Evolutionary conservation across 2,329 filamentous ascomycete species (phyloP).

Genomic region (Aspergillus bombycis): DNA sequence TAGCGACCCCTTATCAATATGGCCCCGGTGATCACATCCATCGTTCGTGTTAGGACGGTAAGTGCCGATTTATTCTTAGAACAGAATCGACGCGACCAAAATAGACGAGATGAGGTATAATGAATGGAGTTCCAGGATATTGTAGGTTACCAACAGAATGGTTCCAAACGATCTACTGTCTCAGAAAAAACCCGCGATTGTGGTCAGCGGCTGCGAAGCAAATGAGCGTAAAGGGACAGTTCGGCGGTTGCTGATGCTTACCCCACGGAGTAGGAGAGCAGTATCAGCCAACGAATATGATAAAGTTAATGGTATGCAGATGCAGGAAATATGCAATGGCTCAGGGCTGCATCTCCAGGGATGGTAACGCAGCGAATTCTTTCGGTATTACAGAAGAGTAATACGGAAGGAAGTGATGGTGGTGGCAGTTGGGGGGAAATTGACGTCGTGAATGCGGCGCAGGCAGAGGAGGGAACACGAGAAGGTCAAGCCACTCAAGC

Average conservation of each 20-base stretch:
- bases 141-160: constrained; percentile 21
- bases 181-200: constrained; percentile 13
- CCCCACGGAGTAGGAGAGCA: not conserved
- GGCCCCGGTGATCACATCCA: constrained; percentile 9
- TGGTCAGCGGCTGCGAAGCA: constrained; percentile 18
- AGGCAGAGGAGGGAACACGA: constrained; percentile 17
- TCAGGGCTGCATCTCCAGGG: not conserved
- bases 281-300: constrained; percentile 1
- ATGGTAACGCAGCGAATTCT: not conserved
- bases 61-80: constrained; percentile 19
- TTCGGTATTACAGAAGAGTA: not conserved
- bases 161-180: constrained; percentile 15
- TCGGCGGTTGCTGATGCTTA: constrained; percentile 8
- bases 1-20: constrained; percentile 11
- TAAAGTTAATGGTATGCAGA: constrained; percentile 4
- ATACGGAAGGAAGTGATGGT: not conserved
- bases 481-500: constrained; percentile 21
- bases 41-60: constrained; percentile 2
- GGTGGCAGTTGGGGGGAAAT: constrained; percentile 3
- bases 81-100: constrained; percentile 9
- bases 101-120: constrained; percentile 5
- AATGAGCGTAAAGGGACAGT: constrained; percentile 8
- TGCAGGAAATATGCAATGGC: constrained; percentile 1
- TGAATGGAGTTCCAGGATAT: not conserved
- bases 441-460: constrained; percentile 12